Evolutionary conservation across 2,329 filamentous ascomycete genomes (phyloP).

Genomic region (Thelonectria blattea): DNA sequence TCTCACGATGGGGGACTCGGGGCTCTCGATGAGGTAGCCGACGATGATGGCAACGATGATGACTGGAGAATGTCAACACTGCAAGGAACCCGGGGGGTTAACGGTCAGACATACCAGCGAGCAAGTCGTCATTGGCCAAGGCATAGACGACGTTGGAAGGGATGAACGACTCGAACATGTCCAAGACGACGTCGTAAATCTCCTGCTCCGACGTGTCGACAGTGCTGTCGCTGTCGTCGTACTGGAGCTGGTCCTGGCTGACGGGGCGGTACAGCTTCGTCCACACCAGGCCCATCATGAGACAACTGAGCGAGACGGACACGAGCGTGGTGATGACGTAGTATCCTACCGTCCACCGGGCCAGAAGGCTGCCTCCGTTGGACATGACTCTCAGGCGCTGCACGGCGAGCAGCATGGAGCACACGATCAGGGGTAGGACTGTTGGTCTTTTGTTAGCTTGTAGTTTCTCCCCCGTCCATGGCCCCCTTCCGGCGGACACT

Average conservation of each 20-base stretch:
- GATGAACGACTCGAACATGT: conserved; percentile 57
- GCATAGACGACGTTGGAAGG: conserved; percentile 55
- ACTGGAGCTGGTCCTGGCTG: conserved; percentile 39
- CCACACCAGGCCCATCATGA: conserved; percentile 56
- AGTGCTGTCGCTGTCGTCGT: conserved; percentile 22
- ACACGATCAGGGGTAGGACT: conserved; percentile 59
- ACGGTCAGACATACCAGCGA: conserved; percentile 36
- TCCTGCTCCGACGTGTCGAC: conserved; percentile 42
- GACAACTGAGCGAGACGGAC: conserved; percentile 54
- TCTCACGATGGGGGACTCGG: conserved; percentile 46
- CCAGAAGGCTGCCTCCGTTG: conserved; percentile 50
- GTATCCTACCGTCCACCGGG: conserved; percentile 56
- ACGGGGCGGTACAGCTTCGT: conserved; percentile 50
- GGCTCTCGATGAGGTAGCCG: conserved; percentile 51
- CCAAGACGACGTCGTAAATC: conserved; percentile 51
- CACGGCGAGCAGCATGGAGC: conserved; percentile 58
- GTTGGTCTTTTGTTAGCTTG: too few relatives aligned
- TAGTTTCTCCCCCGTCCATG: too few relatives aligned
- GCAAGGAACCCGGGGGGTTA: too few relatives aligned
- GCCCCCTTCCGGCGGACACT: too few relatives aligned
- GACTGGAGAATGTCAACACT: conserved; percentile 33
- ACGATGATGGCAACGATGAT: conserved; percentile 54
- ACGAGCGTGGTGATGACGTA: conserved; percentile 57
- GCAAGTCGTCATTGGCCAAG: conserved; percentile 53
- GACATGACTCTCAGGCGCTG: conserved; percentile 55